Conservation (phyloP, 352 stramenopile genomes). For the Phytopythium ostracodes region DNA sequence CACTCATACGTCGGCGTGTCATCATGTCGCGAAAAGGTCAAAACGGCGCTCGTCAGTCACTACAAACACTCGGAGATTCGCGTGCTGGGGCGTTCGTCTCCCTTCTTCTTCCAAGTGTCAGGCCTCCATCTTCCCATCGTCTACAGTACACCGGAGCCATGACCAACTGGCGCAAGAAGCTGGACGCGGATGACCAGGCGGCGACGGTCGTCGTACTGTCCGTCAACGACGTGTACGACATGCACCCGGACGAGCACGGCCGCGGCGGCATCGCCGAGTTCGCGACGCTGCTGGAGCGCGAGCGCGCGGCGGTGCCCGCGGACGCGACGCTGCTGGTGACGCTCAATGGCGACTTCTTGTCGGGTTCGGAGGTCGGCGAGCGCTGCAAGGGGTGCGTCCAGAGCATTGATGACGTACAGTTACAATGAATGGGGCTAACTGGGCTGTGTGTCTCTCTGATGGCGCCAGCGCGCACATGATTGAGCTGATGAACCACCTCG, state of each 20-base stretch:
- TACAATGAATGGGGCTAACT: neutral
- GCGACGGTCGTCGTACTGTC: slow-evolving; percentile 35
- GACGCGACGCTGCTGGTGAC: slow-evolving; percentile 41
- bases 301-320: slow-evolving; percentile 24
- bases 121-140: neutral
- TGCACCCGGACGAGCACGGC: slow-evolving; percentile 40
- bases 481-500: slow-evolving; percentile 44
- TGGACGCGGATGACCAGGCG: slow-evolving; percentile 13
- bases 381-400: slow-evolving; percentile 33
- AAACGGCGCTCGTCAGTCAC: neutral
- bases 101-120: too few relatives aligned
- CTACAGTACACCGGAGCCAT: neutral
- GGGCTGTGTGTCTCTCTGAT: neutral
- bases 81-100: neutral
- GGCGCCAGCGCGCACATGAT: slow-evolving; percentile 41
- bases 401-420: neutral
- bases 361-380: slow-evolving; percentile 36
- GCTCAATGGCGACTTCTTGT: slow-evolving; percentile 56
- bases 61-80: neutral
- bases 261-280: slow-evolving; percentile 36
- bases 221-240: slow-evolving; percentile 53
- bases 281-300: slow-evolving; percentile 33
- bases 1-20: slow-evolving; percentile 2
- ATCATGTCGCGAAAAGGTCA: neutral
- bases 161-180: slow-evolving; percentile 9